phyloP scores from a whole-genome alignment of 495 filamentous ascomycete genomes.

The Penicillium bialowiezense region DNA sequence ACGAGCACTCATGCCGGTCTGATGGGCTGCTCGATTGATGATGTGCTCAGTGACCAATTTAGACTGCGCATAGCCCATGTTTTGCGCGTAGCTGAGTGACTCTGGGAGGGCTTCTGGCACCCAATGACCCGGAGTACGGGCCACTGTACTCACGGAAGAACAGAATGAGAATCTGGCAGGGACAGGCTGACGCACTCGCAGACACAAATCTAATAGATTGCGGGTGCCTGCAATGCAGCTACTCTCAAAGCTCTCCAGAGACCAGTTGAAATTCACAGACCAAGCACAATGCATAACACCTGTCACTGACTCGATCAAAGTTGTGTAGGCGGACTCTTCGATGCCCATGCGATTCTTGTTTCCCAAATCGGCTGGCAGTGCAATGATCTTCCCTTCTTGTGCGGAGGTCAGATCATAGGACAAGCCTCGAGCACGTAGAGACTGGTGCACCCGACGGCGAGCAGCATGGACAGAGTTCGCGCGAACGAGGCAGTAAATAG shows the following conservation, averaged over 20 bases:
- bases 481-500: constrained; percentile 57
- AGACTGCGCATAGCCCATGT: constrained; percentile 58
- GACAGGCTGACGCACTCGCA: constrained; percentile 24
- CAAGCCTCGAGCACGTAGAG: constrained; percentile 35
- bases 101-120: constrained; percentile 49
- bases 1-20: constrained; percentile 26
- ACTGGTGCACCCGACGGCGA: constrained; percentile 44
- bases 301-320: constrained; percentile 29
- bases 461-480: constrained; percentile 47
- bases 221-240: constrained; percentile 54
- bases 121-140: constrained; percentile 18
- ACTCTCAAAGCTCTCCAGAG: constrained; percentile 54
- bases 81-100: constrained; percentile 47
- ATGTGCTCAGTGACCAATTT: constrained; percentile 64
- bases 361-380: constrained; percentile 37
- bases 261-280: constrained; percentile 69
- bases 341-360: constrained; percentile 40
- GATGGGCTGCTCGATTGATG: constrained; percentile 30
- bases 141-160: constrained; percentile 55
- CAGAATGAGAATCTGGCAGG: constrained; percentile 54
- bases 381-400: constrained; percentile 35
- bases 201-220: constrained; percentile 55
- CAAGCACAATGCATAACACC: constrained; percentile 64
- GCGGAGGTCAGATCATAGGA: constrained; percentile 14
- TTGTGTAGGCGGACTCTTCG: not conserved